Conservation (phyloP, 108 stramenopile genomes). For the Pseudonitzschia delicatissima region DNA sequence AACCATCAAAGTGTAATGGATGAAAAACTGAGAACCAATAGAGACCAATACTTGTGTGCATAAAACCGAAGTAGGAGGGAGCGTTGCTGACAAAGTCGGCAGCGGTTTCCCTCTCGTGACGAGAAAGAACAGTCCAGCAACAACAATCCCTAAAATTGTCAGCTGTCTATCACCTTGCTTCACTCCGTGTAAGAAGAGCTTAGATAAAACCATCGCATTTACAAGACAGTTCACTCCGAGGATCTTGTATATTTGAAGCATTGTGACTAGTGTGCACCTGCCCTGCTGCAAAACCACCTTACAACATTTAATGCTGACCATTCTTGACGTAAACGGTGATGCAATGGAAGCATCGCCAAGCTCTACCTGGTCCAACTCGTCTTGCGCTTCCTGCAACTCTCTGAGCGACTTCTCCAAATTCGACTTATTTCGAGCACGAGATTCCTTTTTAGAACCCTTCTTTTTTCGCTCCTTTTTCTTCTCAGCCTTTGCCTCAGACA, state of each 20-base stretch:
- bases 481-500: slow-evolving; percentile 45
- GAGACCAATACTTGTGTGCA: slow-evolving; percentile 67
- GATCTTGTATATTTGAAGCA: slow-evolving; percentile 95
- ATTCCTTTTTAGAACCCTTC: slow-evolving; percentile 30
- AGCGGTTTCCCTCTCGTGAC: slow-evolving; percentile 91
- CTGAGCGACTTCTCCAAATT: slow-evolving; percentile 49
- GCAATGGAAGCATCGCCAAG: slow-evolving; percentile 98
- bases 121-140: slow-evolving; percentile 91
- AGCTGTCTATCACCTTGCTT: slow-evolving; percentile 96
- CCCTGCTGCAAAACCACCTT: slow-evolving; percentile 93
- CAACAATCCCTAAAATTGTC: slow-evolving; percentile 80
- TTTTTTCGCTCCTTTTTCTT: slow-evolving; percentile 44
- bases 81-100: slow-evolving; percentile 57
- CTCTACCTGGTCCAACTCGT: slow-evolving; percentile 62
- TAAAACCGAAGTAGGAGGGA: slow-evolving; percentile 89
- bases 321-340: slow-evolving; percentile 94
- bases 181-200: slow-evolving; percentile 90
- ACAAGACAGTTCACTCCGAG: slow-evolving; percentile 96
- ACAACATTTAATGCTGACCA: slow-evolving; percentile 79
- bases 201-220: slow-evolving; percentile 89
- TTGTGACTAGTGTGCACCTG: slow-evolving; percentile 91
- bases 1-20: slow-evolving; percentile 75
- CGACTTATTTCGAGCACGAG: slow-evolving; percentile 18
- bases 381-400: slow-evolving; percentile 75
- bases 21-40: slow-evolving; percentile 79